Evolutionary conservation across 148 eudicot genomes (phyloP), one percentile per base, ranked within the genome.

Genomic region (Diospyros kaki): DNA sequence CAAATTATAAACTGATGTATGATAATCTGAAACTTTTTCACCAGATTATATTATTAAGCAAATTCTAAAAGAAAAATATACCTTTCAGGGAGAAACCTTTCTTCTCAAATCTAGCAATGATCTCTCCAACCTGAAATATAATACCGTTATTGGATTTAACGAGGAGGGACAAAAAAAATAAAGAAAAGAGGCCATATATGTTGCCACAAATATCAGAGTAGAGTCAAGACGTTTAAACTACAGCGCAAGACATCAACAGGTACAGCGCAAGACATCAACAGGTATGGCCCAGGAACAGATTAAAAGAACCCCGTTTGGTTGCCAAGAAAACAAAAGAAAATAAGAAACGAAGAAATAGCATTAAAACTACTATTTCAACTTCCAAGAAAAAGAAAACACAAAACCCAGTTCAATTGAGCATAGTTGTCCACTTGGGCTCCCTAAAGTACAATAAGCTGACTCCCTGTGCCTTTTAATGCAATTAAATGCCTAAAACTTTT

Each of bases 31-130:
- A 48, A 48, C 52, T 1, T 17, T 17, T 12, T 18, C n/a, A 53
- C 43, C n/a, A 0, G 2, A 50, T 40, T 39, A 48, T 6, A n/a
- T 6, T 38, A 17, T 2, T 58, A 51, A 66, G 43, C 56, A 68
- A 10, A 68, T 18, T 28, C 41, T 28, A 14, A 43, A 68, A 61
- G 69, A 61, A 70, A 52, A 62, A 72, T 28, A 18, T 79, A 91
- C 98, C 98, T 87, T 88, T 91, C 81, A 93, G 79, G 39, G 87
- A 63, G 83, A 93, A 91, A 73, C 98, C 98, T 79, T 93, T 93
- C 94, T 88, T 91, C 87, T 93, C 98, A 83, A 93, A 93, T 81
- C 98, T 81, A 87, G 88, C 53, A 64, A 93, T 91, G 64, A 93
- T 89, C 80, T 93, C 97, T 76, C 98, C 98, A 81, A 93, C 85